These are phyloP conservation scores for Volvariella volvacea DNA, from an alignment of 1,284 basidiomycete genomes.

Conservation along the genomic window DNA sequence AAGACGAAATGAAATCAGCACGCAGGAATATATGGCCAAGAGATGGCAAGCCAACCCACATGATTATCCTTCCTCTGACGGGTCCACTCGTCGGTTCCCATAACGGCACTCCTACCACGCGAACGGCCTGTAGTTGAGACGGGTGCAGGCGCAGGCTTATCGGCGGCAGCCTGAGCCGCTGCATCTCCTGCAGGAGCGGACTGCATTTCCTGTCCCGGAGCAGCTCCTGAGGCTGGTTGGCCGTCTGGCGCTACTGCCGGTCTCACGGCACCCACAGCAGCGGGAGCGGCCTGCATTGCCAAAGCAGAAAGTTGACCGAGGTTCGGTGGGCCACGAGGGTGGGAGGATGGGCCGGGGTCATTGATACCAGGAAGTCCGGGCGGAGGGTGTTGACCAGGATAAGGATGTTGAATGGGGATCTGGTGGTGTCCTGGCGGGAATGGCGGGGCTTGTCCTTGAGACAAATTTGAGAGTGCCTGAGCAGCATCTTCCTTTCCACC, in stretches of 20 bases:
- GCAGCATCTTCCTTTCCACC: constrained; percentile 55
- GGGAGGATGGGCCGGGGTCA: constrained; percentile 68
- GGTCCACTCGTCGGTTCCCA: constrained; percentile 76
- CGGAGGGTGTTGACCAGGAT: constrained; percentile 14
- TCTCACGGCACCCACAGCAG: constrained; percentile 12
- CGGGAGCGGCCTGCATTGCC: constrained; percentile 36
- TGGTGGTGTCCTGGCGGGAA: constrained; percentile 22
- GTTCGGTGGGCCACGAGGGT: constrained; percentile 64
- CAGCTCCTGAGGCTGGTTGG: constrained; percentile 7
- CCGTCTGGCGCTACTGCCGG: constrained; percentile 16
- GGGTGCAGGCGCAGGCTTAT: constrained; percentile 13
- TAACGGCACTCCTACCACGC: constrained; percentile 43
- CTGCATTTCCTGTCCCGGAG: constrained; percentile 14
- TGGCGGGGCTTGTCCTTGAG: constrained; percentile 41
- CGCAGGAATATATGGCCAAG: not conserved
- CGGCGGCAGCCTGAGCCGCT: constrained; percentile 22
- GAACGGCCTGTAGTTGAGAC: constrained; percentile 28
- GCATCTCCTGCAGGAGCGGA: constrained; percentile 12
- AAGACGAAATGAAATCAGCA: constrained; percentile 3
- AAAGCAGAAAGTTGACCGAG: constrained; percentile 50
- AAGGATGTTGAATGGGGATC: constrained; percentile 21
- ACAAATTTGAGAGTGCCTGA: constrained; percentile 55
- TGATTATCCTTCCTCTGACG: constrained; percentile 82
- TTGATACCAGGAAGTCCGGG: constrained; percentile 31
- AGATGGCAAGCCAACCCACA: constrained; percentile 27